These are phyloP conservation scores for Juglanconis juglandina DNA, from an alignment of 2,329 filamentous ascomycete genomes.

Conservation along the genomic window DNA sequence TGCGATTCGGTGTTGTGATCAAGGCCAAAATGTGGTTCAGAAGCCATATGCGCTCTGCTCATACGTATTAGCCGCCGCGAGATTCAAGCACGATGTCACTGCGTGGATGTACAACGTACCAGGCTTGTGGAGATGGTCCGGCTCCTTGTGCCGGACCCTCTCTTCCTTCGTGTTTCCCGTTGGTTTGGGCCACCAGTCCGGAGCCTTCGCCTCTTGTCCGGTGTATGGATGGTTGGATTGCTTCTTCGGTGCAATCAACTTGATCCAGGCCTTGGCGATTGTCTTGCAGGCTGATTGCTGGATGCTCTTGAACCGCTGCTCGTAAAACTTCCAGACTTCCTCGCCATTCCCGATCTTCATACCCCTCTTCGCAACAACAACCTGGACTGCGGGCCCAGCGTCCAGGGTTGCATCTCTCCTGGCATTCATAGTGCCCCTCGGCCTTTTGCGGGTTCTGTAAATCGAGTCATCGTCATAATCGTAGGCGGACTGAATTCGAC, in stretches of 20 bases:
- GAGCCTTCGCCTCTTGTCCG: conserved; percentile 57
- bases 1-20: conserved; percentile 47
- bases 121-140: conserved; percentile 65
- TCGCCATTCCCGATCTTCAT: conserved; percentile 53
- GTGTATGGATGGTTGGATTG: conserved; percentile 73
- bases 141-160: conserved; percentile 65
- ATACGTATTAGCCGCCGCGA: conserved; percentile 10
- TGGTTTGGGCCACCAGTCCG: conserved; percentile 64
- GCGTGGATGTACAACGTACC: not conserved
- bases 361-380: conserved; percentile 35
- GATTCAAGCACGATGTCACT: not conserved
- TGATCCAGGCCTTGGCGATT: conserved; percentile 73
- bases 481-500: conserved; percentile 21
- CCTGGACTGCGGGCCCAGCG: conserved; percentile 37
- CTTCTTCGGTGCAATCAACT: conserved; percentile 72
- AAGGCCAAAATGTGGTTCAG: conserved; percentile 59
- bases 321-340: conserved; percentile 58
- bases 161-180: conserved; percentile 49
- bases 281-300: conserved; percentile 71
- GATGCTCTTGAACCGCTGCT: conserved; percentile 59
- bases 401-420: conserved; percentile 35
- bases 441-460: conserved; percentile 36
- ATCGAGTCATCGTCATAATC: conserved; percentile 27
- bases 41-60: conserved; percentile 55
- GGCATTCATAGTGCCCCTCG: conserved; percentile 22